Evolutionary conservation across 805 yeast genomes (phyloP), one percentile per base, ranked within the genome.

Genomic region (Candida parachauliodes): DNA sequence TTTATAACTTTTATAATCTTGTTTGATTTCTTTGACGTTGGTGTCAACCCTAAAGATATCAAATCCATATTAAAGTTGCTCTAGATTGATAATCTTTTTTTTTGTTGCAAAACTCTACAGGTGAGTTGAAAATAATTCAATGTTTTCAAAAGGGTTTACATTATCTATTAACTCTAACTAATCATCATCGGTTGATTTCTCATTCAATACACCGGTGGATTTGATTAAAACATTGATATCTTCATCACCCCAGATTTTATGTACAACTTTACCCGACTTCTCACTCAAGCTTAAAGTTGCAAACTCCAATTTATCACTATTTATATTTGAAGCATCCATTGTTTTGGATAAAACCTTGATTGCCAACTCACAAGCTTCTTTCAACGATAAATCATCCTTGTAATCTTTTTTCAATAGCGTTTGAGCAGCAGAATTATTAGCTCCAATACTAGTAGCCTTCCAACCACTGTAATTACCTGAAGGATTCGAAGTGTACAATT

Each of bases 381-480:
- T 72, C 45, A 86, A 62, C 16, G 73, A 60, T 50, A 87, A 62
- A 40, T 84, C 93, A 50, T 86, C 91, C 57, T 84, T 88, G 69
- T 86, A 93, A 52, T 93, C 98, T 67, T 89, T 95, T 65, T 93
- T 93, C 56, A 93, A 73, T 46, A 93, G 68, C 1, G 98, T 91
- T 68, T 93, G 98, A 1, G 97, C 97, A 31, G 96, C 89, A 6
- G 95, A 78, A 46, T 88, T 88, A 67, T 93, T 93, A 35, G 97
- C 96, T 28, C 99, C 99, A 43, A 93, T 89, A 50, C 88, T 76
- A 23, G 96, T 91, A 30, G 98, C 98, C 64, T 86, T 88, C 99
- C 99, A 93, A 18, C 98, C 98, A 15, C 95, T 79, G 60, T 89
- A 93, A 65, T 93, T 93, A 19, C 99, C 99, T 0, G 96, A 86